Evolutionary conservation across 495 filamentous ascomycete genomes (phyloP).

Genomic region (Neurospora cerealis): DNA sequence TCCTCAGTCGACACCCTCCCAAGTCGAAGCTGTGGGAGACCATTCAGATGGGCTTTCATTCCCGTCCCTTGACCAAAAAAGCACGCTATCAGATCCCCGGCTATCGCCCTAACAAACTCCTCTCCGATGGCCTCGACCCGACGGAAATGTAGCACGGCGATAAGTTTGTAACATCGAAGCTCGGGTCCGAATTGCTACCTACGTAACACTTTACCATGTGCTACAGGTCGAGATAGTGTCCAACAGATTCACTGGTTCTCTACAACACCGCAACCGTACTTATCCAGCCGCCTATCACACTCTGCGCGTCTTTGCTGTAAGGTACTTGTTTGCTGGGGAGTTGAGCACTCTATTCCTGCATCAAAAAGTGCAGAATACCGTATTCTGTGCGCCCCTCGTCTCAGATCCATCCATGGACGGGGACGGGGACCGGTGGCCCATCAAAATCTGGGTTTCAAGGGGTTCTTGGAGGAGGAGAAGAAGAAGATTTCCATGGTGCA

Average conservation of each 20-base stretch:
- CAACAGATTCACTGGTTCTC: background rate
- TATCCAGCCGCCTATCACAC: background rate
- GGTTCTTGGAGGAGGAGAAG: background rate
- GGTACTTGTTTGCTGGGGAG: background rate
- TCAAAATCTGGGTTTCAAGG: slow-evolving; percentile 1
- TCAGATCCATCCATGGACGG: background rate
- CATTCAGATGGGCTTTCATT: background rate
- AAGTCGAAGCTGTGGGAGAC: background rate
- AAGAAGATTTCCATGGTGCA: background rate
- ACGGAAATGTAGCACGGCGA: background rate
- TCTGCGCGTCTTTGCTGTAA: background rate
- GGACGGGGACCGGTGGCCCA: background rate
- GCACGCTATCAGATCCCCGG: slow-evolving; percentile 1
- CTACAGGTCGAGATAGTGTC: background rate
- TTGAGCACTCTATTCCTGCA: background rate
- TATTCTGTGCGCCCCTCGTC: background rate
- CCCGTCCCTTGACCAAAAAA: background rate
- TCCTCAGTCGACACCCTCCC: slow-evolving; percentile 1
- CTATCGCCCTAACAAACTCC: slow-evolving; percentile 7
- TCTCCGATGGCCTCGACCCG: slow-evolving; percentile 5
- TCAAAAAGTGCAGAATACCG: background rate
- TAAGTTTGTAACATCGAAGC: background rate
- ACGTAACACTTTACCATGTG: background rate
- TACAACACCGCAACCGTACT: background rate
- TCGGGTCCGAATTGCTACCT: background rate